Evolutionary conservation across 78 protist species (phyloP), one percentile per base, ranked within the genome.

Genomic region (Cavenderia fasciculata): DNA sequence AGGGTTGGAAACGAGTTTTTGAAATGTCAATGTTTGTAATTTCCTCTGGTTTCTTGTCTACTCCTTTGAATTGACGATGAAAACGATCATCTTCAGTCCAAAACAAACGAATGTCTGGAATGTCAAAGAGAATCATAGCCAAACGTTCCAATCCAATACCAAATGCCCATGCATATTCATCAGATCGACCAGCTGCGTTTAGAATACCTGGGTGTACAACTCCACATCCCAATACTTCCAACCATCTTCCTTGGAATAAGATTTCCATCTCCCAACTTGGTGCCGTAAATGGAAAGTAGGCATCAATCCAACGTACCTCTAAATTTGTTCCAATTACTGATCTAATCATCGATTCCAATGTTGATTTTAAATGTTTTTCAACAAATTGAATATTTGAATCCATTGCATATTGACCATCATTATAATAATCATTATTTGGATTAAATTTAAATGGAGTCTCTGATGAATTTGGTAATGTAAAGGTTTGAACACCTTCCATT

Each of bases 41-140:
- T 0, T 12, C 1, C 7, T 33, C n/a, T 27, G 77, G 57, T 1
- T 34, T 18, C 43, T 65, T 74, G 62, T 62, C 76, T 7, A 63
- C 3, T 44, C 34, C 86, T 12, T 36, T n/a, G 72, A 97, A 94
- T 72, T 96, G 98, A 29, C 4, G 1, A 52, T 27, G 57, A 73
- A 97, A 97, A 34, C 99, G 85, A 21, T 5, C 29, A 94, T 97
- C 99, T 0, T 59, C 46, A 18, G 92, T 74, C 99, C 99, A 97
- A 82, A 97, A 97, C 87, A 97, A 73, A n/a, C 99, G 95, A 59
- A 97, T 95, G 88, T 97, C 99, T 2, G 97, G 97, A 43, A 97
- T 94, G 34, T 75, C 95, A 27, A 93, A 97, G 19, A 95, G 65
- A 6, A 91, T 91, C 98, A 97, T 96, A n/a, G 99, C 99, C 21